Conservation (phyloP, 2,329 filamentous ascomycete genomes). For the Pseudogymnoascus sp. region DNA sequence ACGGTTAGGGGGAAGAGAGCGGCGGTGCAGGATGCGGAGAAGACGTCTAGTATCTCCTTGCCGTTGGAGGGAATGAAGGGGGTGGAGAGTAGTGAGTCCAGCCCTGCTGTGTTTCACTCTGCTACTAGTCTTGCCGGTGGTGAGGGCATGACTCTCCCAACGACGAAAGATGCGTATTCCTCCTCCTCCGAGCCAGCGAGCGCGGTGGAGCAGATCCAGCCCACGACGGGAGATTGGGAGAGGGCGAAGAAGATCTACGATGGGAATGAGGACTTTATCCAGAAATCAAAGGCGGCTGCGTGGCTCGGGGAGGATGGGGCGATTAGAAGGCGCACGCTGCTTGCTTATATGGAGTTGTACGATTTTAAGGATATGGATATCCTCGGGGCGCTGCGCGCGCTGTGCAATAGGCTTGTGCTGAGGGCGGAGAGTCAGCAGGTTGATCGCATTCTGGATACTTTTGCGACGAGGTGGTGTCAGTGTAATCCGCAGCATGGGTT, state of each 20-base stretch:
- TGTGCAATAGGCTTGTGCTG: conserved; percentile 74
- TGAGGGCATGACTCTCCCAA: neutral
- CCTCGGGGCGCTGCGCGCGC: conserved; percentile 63
- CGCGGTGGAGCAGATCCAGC: conserved; percentile 19
- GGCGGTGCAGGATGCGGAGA: neutral
- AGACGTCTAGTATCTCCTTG: neutral
- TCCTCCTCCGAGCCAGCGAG: neutral
- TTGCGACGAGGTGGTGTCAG: conserved; percentile 83
- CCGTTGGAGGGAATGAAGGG: neutral
- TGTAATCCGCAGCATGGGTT: conserved; percentile 93
- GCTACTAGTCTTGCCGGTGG: neutral
- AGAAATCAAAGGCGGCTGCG: conserved; percentile 70
- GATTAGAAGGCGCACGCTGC: conserved; percentile 47
- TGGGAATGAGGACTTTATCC: conserved; percentile 72
- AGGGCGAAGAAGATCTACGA: conserved; percentile 78
- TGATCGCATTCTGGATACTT: conserved; percentile 83
- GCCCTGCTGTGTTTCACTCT: neutral
- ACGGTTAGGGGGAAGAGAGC: neutral
- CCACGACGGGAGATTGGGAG: conserved; percentile 60
- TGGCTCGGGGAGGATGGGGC: conserved; percentile 67
- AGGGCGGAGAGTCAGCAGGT: conserved; percentile 95
- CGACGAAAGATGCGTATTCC: neutral
- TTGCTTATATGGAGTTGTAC: conserved; percentile 87
- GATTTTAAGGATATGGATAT: conserved; percentile 79
- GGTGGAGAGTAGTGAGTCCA: neutral